A percentile compares a stretch with the other conserved stretches of the same genome.
phyloP scores from a whole-genome alignment of 805 yeast genomes.

The Ogataea trehaloabstinens region DNA sequence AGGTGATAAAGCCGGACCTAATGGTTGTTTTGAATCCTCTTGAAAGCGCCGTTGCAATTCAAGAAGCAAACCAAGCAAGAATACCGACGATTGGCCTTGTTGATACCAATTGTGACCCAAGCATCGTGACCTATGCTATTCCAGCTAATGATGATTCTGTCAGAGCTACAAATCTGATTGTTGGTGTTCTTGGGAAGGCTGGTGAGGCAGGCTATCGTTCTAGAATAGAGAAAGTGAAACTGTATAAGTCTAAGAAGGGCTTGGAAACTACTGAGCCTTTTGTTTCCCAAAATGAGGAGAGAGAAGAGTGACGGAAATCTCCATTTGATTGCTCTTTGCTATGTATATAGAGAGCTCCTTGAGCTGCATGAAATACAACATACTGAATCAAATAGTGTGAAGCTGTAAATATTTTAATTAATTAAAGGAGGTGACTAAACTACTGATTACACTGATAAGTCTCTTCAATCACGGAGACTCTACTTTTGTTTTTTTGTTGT shows the following conservation, averaged over 20 bases:
- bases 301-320: background rate
- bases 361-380: too few relatives aligned
- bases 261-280: conserved; percentile 21
- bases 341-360: background rate
- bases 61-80: conserved; percentile 77
- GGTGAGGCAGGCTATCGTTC: conserved; percentile 73
- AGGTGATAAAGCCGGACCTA: conserved; percentile 81
- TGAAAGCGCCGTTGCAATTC: conserved; percentile 75
- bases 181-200: conserved; percentile 82
- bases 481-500: background rate
- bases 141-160: conserved; percentile 94
- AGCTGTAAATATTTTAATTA: background rate
- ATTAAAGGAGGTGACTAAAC: background rate
- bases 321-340: background rate
- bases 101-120: conserved; percentile 92
- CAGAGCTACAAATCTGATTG: conserved; percentile 74
- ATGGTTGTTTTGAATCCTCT: conserved; percentile 84
- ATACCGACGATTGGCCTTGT: conserved; percentile 92
- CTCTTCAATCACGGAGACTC: too few relatives aligned
- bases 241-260: conserved; percentile 33
- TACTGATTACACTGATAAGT: too few relatives aligned
- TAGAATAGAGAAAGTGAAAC: conserved; percentile 43
- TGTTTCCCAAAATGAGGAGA: conserved; percentile 2
- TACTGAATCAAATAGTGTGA: too few relatives aligned
- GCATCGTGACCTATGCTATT: conserved; percentile 86